A percentile compares a stretch with the other conserved stretches of the same genome.
phyloP scores from a whole-genome alignment of 768 basidiomycete genomes.

The Suillus discolor region DNA sequence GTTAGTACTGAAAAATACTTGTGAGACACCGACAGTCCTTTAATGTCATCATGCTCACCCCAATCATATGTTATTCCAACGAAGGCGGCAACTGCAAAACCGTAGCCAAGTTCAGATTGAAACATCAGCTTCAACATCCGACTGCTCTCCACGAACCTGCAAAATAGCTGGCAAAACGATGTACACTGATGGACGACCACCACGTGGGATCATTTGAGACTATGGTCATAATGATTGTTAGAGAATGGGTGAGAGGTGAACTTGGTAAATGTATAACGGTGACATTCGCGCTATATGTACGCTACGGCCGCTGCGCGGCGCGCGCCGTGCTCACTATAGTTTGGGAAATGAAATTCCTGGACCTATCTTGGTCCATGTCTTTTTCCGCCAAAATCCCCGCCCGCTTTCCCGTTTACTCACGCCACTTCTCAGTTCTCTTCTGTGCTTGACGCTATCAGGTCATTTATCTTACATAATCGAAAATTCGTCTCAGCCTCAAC shows the following conservation, averaged over 20 bases:
- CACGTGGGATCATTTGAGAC: background rate
- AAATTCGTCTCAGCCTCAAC: no score
- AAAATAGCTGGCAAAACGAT: background rate
- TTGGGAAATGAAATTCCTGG: no score
- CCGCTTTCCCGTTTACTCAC: no score
- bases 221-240: background rate
- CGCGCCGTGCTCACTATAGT: no score
- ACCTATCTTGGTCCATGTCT: no score
- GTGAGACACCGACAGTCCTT: background rate
- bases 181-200: background rate
- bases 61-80: background rate
- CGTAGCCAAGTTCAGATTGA: background rate
- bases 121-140: background rate
- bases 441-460: no score
- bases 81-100: background rate
- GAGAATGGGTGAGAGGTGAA: background rate
- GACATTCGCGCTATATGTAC: background rate
- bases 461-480: no score
- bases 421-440: no score
- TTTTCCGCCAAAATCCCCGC: no score
- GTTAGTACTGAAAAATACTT: background rate
- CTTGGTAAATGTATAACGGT: background rate
- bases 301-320: background rate
- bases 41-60: background rate
- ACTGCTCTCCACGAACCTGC: background rate